Evolutionary conservation across 257 asterid species (phyloP), one percentile per base, ranked within the genome.

Genomic region (Solanum sparsipilum): DNA sequence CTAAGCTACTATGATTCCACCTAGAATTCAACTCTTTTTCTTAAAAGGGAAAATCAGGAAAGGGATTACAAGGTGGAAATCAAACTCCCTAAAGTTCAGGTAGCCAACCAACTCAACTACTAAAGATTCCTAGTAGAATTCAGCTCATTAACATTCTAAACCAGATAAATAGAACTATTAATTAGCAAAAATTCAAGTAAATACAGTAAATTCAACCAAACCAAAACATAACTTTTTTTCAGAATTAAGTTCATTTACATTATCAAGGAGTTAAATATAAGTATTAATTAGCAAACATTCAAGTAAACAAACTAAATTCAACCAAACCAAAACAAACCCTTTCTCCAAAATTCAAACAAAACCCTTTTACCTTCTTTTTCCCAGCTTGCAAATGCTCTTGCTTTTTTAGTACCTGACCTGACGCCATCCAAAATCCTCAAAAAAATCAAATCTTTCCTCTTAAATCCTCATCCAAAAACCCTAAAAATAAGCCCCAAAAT

Each of bases 331-430:
- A 68, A 3, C 73, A 25, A 67, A 27, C 16, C 35, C 20, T 67
- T 63, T 67, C 13, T 27, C 2, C 15, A 10, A 3, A 27, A 63
- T 38, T 13, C 23, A 38, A 76, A 76, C 31, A 13, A 75, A 79
- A 15, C 2, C 36, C 38, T 27, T 8, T 35, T 85, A 96, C 99
- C 99, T 91, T 93, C 86, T 67, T 94, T 88, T 89, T 93, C 44
- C 98, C 98, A 90, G 98, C 98, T 93, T 92, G 95, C 93, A 93
- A 92, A 92, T 94, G 93, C 88, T 90, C 95, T 88, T 93, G 94
- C 92, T 96, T 96, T 90, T 89, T 93, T 89, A 90, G 85, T 74
- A 92, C 96, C 95, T 96, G 96, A 88, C 92, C 98, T 91, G 98
- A 93, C 93, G 98, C 98, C 98, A 95, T 96, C 90, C 87, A 38